These are phyloP conservation scores for Plasmodium cynomolgi DNA, from an alignment of 169 alveolate species.

Conservation along the genomic window DNA sequence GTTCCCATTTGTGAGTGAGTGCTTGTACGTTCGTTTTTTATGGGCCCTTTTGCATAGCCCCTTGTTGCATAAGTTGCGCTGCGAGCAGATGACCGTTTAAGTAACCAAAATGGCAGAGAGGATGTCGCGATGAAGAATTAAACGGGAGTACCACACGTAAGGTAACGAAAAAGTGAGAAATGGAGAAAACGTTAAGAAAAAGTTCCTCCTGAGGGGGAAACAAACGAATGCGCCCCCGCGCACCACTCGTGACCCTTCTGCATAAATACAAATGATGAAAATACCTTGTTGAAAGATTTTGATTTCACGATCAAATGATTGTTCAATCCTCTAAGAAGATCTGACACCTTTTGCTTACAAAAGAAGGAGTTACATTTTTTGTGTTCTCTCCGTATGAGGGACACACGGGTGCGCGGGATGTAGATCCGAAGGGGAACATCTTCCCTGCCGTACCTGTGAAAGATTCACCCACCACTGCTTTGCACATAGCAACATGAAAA, in stretches of 20 bases:
- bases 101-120: background rate
- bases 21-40: background rate
- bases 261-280: constrained; percentile 57
- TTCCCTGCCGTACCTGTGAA: background rate
- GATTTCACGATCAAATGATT: constrained; percentile 65
- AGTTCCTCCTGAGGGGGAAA: background rate
- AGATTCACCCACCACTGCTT: background rate
- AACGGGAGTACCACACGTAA: background rate
- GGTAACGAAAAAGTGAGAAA: background rate
- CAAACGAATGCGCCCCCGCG: background rate
- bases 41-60: background rate
- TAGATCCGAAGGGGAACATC: background rate
- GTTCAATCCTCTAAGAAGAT: constrained; percentile 69
- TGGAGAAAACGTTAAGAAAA: background rate
- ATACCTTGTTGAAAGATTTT: constrained; percentile 28
- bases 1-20: background rate
- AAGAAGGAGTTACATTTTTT: constrained; percentile 1
- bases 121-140: background rate
- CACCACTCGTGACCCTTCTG: background rate
- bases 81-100: background rate
- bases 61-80: background rate
- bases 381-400: background rate
- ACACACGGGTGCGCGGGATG: background rate
- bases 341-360: constrained; percentile 24
- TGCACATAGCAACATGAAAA: background rate